Conservation (phyloP, 192 early-diverging fungal genomes). For the Chytriomyces hyalinus region DNA sequence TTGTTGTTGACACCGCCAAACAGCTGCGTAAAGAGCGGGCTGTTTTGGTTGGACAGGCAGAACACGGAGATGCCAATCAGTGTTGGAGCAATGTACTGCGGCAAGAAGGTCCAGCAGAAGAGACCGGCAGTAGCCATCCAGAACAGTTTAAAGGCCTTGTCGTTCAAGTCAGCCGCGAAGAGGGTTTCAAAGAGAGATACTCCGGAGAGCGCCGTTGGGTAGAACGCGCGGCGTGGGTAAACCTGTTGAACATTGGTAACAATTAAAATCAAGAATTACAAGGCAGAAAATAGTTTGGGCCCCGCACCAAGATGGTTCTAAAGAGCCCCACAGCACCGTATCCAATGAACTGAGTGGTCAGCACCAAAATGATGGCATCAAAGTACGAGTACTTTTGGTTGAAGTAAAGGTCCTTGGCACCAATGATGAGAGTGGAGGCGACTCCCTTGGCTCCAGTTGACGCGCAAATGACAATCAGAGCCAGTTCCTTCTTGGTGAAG, state of each 20-base stretch:
- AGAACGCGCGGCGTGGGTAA: slow-evolving; percentile 79
- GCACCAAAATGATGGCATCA: slow-evolving; percentile 57
- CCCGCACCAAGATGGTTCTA: slow-evolving; percentile 69
- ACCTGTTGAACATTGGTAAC: slow-evolving; percentile 42
- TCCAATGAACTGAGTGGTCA: slow-evolving; percentile 46
- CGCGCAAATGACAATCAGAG: slow-evolving; percentile 63
- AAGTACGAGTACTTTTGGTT: slow-evolving; percentile 37
- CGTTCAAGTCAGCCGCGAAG: slow-evolving; percentile 53
- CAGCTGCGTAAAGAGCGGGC: slow-evolving; percentile 6
- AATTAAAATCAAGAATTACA: too few relatives aligned
- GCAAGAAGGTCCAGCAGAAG: slow-evolving; percentile 62
- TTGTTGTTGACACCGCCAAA: slow-evolving; percentile 34
- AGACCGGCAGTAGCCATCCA: slow-evolving; percentile 51
- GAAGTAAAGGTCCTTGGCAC: slow-evolving; percentile 31
- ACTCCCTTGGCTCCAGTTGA: slow-evolving; percentile 6
- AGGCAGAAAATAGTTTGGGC: too few relatives aligned
- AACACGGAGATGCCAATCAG: slow-evolving; percentile 15
- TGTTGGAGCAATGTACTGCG: slow-evolving; percentile 44
- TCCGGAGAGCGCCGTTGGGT: slow-evolving; percentile 74
- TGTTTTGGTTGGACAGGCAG: slow-evolving; percentile 1
- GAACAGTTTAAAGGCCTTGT: slow-evolving; percentile 56
- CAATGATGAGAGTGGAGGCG: slow-evolving; percentile 20
- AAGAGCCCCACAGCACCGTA: slow-evolving; percentile 69
- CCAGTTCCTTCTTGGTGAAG: slow-evolving; percentile 83
- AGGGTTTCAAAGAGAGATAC: slow-evolving; percentile 79